A percentile compares a stretch with the other conserved stretches of the same genome.
These are phyloP conservation scores for Musa balbisiana DNA, from an alignment of 202 grass and related monocot species.

Conservation along the genomic window DNA sequence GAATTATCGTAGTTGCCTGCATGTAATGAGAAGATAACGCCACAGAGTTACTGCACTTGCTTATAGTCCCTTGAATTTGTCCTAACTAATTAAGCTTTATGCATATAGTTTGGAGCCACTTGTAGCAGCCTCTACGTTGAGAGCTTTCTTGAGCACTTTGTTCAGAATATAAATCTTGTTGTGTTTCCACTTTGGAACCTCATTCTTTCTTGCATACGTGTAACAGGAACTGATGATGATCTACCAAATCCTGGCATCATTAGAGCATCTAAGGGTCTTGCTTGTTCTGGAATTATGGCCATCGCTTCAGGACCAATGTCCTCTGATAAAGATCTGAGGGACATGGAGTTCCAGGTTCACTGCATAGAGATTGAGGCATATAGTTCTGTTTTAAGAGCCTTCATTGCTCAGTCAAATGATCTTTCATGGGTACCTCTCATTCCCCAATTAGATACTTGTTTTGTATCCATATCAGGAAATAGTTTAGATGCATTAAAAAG, in stretches of 20 bases:
- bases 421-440: slow-evolving; percentile 40
- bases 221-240: slow-evolving; percentile 3
- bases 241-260: background rate
- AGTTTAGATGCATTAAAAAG: slow-evolving; percentile 16
- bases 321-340: slow-evolving; percentile 22
- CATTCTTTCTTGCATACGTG: background rate
- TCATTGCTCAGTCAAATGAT: slow-evolving; percentile 44
- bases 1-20: too few relatives aligned
- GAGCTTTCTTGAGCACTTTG: too few relatives aligned
- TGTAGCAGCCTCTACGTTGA: background rate
- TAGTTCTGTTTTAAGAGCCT: slow-evolving; percentile 49
- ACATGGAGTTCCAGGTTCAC: slow-evolving; percentile 46
- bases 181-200: background rate
- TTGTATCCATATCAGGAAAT: slow-evolving; percentile 16
- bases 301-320: background rate
- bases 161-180: too few relatives aligned
- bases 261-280: background rate
- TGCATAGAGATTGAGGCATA: slow-evolving; percentile 47
- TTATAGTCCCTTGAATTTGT: too few relatives aligned
- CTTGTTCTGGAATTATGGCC: background rate
- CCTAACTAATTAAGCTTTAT: too few relatives aligned
- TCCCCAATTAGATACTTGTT: background rate
- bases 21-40: too few relatives aligned
- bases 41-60: too few relatives aligned
- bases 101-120: background rate